Percentiles rank a stretch among this genome's conserved stretches.
Conservation (phyloP, 2,329 filamentous ascomycete genomes). For the Harringtonia aguacate region DNA sequence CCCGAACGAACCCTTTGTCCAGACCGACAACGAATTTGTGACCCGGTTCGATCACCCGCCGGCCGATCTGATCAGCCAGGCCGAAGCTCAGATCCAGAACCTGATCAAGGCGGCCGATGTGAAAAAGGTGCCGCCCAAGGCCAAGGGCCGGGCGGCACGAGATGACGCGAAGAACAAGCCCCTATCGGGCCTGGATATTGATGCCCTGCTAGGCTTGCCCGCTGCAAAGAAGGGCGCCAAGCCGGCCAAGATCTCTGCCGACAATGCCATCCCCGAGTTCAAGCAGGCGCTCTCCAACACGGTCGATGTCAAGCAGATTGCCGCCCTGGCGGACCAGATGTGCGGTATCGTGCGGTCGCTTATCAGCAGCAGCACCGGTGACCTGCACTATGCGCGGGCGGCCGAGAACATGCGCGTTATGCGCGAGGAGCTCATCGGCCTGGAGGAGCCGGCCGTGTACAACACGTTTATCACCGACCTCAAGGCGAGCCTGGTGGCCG, state of each 20-base stretch:
- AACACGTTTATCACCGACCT: conserved; percentile 62
- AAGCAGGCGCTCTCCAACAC: conserved; percentile 62
- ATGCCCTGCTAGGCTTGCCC: conserved; percentile 54
- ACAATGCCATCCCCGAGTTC: conserved; percentile 85
- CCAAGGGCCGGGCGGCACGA: conserved; percentile 59
- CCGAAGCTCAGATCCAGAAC: conserved; percentile 45
- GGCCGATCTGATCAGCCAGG: conserved; percentile 48
- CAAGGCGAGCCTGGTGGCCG: conserved; percentile 60
- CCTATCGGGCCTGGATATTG: conserved; percentile 80
- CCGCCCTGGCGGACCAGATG: conserved; percentile 65
- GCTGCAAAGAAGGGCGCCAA: conserved; percentile 12
- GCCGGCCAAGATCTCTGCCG: conserved; percentile 32
- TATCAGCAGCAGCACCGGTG: conserved; percentile 63
- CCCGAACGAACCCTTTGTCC: conserved; percentile 51
- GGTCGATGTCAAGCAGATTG: conserved; percentile 49
- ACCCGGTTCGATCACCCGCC: conserved; percentile 62
- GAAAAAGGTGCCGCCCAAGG: conserved; percentile 79
- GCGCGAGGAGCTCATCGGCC: conserved; percentile 62
- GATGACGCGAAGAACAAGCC: conserved; percentile 58
- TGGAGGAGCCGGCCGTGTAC: conserved; percentile 67
- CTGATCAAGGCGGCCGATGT: conserved; percentile 64
- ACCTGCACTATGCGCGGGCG: conserved; percentile 62
- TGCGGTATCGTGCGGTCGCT: conserved; percentile 56
- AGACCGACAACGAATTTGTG: conserved; percentile 52
- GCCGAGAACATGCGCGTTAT: conserved; percentile 68